Conservation (phyloP, 2,329 filamentous ascomycete species). For the Phyllosticta ampelicida region DNA sequence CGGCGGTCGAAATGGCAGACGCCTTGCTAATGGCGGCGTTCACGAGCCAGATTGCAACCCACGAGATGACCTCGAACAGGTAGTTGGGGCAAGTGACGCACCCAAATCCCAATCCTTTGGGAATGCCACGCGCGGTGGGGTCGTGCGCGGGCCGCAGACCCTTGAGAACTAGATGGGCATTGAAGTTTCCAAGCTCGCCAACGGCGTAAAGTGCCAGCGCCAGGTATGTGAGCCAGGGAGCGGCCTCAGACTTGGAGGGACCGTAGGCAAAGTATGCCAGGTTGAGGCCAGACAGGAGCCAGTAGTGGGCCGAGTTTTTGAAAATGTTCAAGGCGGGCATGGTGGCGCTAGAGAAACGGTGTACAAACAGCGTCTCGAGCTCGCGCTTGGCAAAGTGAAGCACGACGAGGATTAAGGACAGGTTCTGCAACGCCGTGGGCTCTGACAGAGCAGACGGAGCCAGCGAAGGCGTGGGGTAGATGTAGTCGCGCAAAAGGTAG, state of each 20-base stretch:
- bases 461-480: conserved; percentile 19
- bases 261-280: conserved; percentile 79
- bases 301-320: conserved; percentile 94
- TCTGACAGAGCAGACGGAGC: conserved; percentile 15
- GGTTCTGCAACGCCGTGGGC: conserved; percentile 56
- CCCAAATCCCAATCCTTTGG: conserved; percentile 70
- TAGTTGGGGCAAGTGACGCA: conserved; percentile 96
- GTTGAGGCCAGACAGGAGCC: conserved; percentile 69
- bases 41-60: conserved; percentile 71
- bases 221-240: conserved; percentile 44
- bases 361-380: conserved; percentile 84
- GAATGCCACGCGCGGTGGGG: conserved; percentile 68
- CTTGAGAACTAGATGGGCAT: conserved; percentile 69
- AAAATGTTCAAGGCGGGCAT: conserved; percentile 89
- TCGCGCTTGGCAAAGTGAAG: conserved; percentile 93
- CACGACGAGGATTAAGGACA: conserved; percentile 63
- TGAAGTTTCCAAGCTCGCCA: conserved; percentile 70
- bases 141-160: conserved; percentile 66
- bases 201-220: conserved; percentile 64
- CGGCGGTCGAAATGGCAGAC: conserved; percentile 60
- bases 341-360: conserved; percentile 88
- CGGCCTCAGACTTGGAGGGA: conserved; percentile 52
- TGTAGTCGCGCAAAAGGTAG: conserved; percentile 52
- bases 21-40: conserved; percentile 68
- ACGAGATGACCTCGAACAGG: conserved; percentile 80